These are phyloP conservation scores for Plasmodium sp. DNA, from an alignment of 169 alveolate species.

Conservation along the genomic window DNA sequence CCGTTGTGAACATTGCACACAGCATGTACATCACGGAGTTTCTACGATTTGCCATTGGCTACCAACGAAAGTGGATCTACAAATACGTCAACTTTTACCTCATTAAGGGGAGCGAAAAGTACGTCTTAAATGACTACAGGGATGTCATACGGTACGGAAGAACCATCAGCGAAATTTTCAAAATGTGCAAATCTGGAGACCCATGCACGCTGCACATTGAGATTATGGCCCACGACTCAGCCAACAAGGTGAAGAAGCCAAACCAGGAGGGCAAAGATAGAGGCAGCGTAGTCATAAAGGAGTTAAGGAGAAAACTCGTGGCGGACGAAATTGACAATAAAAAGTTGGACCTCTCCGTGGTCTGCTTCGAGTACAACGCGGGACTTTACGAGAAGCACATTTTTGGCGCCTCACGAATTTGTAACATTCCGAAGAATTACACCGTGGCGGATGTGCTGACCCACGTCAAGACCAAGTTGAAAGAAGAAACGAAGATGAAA, in stretches of 20 bases:
- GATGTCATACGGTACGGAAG: constrained; percentile 36
- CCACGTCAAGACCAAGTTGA: constrained; percentile 5
- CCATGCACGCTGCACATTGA: constrained; percentile 49
- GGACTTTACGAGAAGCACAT: constrained; percentile 44
- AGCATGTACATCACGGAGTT: constrained; percentile 54
- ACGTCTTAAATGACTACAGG: constrained; percentile 7
- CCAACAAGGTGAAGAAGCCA: neutral
- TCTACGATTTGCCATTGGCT: constrained; percentile 47
- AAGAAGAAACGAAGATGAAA: constrained; percentile 46
- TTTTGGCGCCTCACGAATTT: constrained; percentile 67
- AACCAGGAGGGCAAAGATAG: neutral
- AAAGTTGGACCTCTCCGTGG: neutral
- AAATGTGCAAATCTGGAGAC: constrained; percentile 29
- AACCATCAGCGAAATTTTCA: constrained; percentile 42
- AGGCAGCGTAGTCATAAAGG: neutral
- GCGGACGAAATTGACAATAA: constrained; percentile 10
- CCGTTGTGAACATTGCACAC: constrained; percentile 45
- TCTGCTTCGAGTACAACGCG: constrained; percentile 56
- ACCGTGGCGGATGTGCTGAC: constrained; percentile 58
- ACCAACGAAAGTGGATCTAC: constrained; percentile 74
- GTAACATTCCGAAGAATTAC: constrained; percentile 54
- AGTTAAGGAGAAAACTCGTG: constrained; percentile 11
- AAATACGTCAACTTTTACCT: constrained; percentile 34
- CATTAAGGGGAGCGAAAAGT: constrained; percentile 40
- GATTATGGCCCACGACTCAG: neutral